Percentiles rank a stretch among this genome's conserved stretches.
Conservation (phyloP, 2,329 filamentous ascomycete genomes). For the Aspergillus jensenii region DNA sequence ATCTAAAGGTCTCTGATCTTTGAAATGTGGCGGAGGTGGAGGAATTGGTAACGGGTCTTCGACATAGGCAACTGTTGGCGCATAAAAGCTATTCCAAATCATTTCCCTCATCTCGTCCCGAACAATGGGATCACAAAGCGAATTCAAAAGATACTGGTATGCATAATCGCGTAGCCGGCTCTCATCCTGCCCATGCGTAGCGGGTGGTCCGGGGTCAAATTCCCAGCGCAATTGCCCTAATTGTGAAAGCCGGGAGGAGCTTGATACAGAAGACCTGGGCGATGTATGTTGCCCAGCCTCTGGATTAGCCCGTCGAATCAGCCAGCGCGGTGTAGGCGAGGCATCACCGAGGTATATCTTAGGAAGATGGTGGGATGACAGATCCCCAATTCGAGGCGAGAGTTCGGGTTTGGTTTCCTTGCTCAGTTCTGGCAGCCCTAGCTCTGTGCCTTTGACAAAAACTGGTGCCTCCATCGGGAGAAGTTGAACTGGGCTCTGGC, state of each 20-base stretch:
- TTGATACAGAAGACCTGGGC: not conserved
- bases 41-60: constrained; percentile 25
- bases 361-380: not conserved
- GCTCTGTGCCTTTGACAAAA: not conserved
- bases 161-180: constrained; percentile 20
- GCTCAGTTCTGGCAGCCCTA: not conserved
- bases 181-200: constrained; percentile 1
- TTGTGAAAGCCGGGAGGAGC: not conserved
- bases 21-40: constrained; percentile 9
- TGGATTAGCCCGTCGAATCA: constrained; percentile 7
- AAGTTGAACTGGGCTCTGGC: not conserved
- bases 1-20: not conserved
- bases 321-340: constrained; percentile 13
- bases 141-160: constrained; percentile 18
- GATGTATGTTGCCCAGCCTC: not conserved
- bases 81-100: constrained; percentile 5
- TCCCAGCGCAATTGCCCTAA: constrained; percentile 15
- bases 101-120: constrained; percentile 14
- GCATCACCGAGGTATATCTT: constrained; percentile 8
- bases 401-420: not conserved
- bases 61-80: not conserved
- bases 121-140: constrained; percentile 13
- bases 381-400: not conserved
- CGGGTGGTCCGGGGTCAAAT: constrained; percentile 21
- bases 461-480: not conserved